Conservation (phyloP, 306 rosid genomes). For the Quercus variabilis region DNA sequence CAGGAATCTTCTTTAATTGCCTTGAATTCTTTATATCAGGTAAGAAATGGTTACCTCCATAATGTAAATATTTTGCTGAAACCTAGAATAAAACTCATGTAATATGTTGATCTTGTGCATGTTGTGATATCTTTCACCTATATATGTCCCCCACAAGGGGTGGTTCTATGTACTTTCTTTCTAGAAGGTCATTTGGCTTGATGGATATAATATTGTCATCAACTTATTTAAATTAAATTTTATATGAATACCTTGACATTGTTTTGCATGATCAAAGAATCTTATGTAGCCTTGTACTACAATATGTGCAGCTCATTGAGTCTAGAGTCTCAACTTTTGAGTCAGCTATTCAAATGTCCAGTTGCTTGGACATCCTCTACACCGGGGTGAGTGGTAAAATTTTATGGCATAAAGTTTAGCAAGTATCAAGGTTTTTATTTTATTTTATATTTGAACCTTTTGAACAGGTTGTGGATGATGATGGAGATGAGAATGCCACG, state of each 20-base stretch:
- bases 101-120: not conserved
- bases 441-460: not conserved
- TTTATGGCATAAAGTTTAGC: not conserved
- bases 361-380: constrained; percentile 58
- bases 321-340: constrained; percentile 72
- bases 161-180: not conserved
- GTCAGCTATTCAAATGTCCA: constrained; percentile 62
- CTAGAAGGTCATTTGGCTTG: not conserved
- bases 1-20: constrained; percentile 69
- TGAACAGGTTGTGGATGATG: constrained; percentile 52
- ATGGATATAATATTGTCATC: not conserved
- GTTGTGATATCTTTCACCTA: not conserved
- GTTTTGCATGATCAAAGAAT: not conserved
- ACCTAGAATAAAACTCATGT: not conserved
- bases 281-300: not conserved
- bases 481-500: constrained; percentile 36
- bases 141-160: not conserved
- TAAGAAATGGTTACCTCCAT: constrained; percentile 21
- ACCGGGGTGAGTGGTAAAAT: constrained; percentile 42
- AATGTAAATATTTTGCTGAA: not conserved
- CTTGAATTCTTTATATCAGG: constrained; percentile 80
- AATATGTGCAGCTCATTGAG: constrained; percentile 58
- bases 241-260: not conserved
- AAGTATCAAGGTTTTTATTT: not conserved
- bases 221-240: not conserved